Percentiles rank a stretch among this genome's conserved stretches.
Conservation (phyloP, 2,329 filamentous ascomycete species). For the Nemania diffusa region DNA sequence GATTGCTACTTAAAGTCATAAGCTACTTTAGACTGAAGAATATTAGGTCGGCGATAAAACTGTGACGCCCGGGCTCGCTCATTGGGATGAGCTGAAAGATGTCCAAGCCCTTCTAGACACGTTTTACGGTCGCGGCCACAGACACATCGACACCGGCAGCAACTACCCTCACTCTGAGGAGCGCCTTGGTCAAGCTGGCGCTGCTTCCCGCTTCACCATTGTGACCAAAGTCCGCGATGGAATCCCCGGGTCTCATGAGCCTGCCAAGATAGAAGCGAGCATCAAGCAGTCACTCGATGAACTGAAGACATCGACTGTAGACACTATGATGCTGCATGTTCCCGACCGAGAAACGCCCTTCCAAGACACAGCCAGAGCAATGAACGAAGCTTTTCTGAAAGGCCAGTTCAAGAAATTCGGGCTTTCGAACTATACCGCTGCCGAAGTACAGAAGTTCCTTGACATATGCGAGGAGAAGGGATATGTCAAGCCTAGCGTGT, state of each 20-base stretch:
- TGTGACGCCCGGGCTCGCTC: constrained; percentile 24
- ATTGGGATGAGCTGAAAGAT: constrained; percentile 34
- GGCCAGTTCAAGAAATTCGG: constrained; percentile 53
- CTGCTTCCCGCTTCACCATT: constrained; percentile 48
- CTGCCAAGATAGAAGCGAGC: constrained; percentile 44
- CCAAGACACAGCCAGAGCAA: constrained; percentile 54
- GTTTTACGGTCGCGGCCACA: constrained; percentile 31
- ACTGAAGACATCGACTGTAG: constrained; percentile 40
- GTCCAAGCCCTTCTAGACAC: constrained; percentile 32
- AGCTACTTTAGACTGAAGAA: background rate
- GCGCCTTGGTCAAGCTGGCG: constrained; percentile 45
- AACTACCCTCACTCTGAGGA: constrained; percentile 50
- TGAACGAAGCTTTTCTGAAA: constrained; percentile 53
- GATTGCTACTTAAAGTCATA: background rate
- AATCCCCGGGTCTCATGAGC: constrained; percentile 40
- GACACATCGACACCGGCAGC: constrained; percentile 56
- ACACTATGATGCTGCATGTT: constrained; percentile 49
- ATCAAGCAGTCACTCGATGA: constrained; percentile 50
- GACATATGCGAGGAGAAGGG: constrained; percentile 55
- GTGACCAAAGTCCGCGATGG: constrained; percentile 52
- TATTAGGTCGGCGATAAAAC: constrained; percentile 32
- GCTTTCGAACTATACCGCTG: constrained; percentile 57
- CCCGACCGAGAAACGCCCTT: constrained; percentile 57
- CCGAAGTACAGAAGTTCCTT: constrained; percentile 57
- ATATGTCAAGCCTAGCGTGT: constrained; percentile 57